Percentiles rank a stretch among this genome's conserved stretches.
These are phyloP conservation scores for Fusarium irregulare DNA, from an alignment of 2,329 filamentous ascomycete species.

Conservation along the genomic window DNA sequence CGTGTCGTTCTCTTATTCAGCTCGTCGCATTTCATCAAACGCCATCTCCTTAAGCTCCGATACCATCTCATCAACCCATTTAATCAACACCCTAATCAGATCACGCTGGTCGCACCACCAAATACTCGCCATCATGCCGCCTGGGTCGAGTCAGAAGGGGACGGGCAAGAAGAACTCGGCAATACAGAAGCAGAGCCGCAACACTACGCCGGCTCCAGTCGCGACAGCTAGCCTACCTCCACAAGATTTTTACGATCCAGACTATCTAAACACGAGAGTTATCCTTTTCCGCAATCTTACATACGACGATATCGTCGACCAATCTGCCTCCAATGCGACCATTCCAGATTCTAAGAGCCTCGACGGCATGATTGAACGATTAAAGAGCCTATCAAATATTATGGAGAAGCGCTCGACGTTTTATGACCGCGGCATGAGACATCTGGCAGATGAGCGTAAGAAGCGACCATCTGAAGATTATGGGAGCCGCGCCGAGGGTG, in stretches of 20 bases:
- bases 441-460: constrained; percentile 74
- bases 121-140: constrained; percentile 61
- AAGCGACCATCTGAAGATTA: constrained; percentile 68
- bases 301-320: constrained; percentile 77
- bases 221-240: constrained; percentile 64
- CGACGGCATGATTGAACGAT: constrained; percentile 71
- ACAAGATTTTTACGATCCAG: constrained; percentile 67
- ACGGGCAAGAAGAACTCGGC: constrained; percentile 73
- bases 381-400: constrained; percentile 72
- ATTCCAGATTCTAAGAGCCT: constrained; percentile 73
- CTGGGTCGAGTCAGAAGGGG: constrained; percentile 68
- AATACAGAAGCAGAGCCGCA: constrained; percentile 78
- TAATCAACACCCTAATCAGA: not conserved
- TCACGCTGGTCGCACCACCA: not conserved
- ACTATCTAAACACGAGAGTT: constrained; percentile 74
- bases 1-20: constrained; percentile 30
- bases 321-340: constrained; percentile 64
- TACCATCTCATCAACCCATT: constrained; percentile 5
- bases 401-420: constrained; percentile 74
- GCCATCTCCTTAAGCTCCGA: constrained; percentile 2
- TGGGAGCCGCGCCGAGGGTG: constrained; percentile 59
- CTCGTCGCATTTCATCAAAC: constrained; percentile 34
- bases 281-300: constrained; percentile 69
- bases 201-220: constrained; percentile 73
- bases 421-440: constrained; percentile 79